Evolutionary conservation across 1,139 yeast species (phyloP).

Genomic region (Protomyces gravidus): DNA sequence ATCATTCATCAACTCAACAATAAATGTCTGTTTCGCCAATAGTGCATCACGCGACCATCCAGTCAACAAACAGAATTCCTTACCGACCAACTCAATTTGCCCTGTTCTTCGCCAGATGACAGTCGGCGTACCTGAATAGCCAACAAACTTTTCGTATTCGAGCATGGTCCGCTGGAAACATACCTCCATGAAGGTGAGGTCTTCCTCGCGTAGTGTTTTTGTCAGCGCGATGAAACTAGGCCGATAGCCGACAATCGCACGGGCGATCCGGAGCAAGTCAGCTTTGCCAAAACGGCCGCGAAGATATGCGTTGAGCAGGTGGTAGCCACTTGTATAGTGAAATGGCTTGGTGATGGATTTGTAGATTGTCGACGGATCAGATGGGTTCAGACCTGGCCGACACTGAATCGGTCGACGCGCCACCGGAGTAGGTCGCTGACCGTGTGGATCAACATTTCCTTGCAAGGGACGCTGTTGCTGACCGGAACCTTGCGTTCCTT

Average conservation of each 20-base stretch:
- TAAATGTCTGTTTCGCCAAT: constrained; percentile 54
- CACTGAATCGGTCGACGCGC: constrained; percentile 25
- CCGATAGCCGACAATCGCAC: constrained; percentile 81
- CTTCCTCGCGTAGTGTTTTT: constrained; percentile 80
- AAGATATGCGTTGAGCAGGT: constrained; percentile 69
- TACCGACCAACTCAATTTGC: constrained; percentile 89
- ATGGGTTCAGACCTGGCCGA: constrained; percentile 32
- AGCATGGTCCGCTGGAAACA: constrained; percentile 86
- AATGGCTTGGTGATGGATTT: constrained; percentile 69
- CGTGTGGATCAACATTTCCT: constrained; percentile 18
- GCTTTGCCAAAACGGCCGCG: constrained; percentile 63
- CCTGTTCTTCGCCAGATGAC: constrained; percentile 95
- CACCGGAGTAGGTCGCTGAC: constrained; percentile 26
- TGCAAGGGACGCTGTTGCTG: constrained; percentile 4
- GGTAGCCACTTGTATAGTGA: constrained; percentile 87
- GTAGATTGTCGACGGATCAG: constrained; percentile 57
- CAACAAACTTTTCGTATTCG: constrained; percentile 80
- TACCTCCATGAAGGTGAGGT: constrained; percentile 90
- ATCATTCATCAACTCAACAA: constrained; percentile 87
- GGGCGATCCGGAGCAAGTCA: constrained; percentile 76
- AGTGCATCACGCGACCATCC: constrained; percentile 80
- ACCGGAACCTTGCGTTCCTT: neutral
- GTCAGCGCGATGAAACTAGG: constrained; percentile 93
- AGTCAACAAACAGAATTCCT: constrained; percentile 81
- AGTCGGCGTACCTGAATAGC: constrained; percentile 87